These are phyloP conservation scores for Debaryomyces maramus DNA, from an alignment of 805 yeast species.

Conservation along the genomic window DNA sequence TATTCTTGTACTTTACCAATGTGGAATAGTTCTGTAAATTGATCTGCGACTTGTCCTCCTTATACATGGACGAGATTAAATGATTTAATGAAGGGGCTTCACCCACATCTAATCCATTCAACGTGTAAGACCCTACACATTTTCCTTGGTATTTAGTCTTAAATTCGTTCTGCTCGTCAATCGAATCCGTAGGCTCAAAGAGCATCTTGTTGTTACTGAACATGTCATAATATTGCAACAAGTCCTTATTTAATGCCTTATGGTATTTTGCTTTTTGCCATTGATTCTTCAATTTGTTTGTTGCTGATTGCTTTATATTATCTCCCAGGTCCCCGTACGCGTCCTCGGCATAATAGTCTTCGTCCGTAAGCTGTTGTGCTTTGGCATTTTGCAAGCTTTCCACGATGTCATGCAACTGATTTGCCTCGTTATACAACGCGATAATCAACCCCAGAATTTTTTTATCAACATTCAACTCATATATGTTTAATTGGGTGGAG, in stretches of 20 bases:
- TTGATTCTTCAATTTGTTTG: conserved; percentile 20
- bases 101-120: conserved; percentile 32
- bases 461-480: conserved; percentile 25
- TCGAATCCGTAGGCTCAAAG: conserved; percentile 36
- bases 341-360: conserved; percentile 24
- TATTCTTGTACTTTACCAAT: conserved; percentile 32
- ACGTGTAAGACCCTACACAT: conserved; percentile 27
- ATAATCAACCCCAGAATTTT: conserved; percentile 22
- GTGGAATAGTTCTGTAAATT: conserved; percentile 15
- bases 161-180: conserved; percentile 17
- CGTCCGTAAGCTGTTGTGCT: conserved; percentile 6
- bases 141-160: conserved; percentile 21
- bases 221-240: conserved; percentile 19
- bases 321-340: conserved; percentile 28
- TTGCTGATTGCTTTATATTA: conserved; percentile 8
- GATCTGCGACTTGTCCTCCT: conserved; percentile 19
- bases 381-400: conserved; percentile 5
- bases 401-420: conserved; percentile 20
- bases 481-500: conserved; percentile 38
- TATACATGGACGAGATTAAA: conserved; percentile 20
- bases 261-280: conserved; percentile 14
- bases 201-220: conserved; percentile 32
- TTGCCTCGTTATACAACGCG: conserved; percentile 31
- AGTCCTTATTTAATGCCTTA: conserved; percentile 4
- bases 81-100: conserved; percentile 36